Evolutionary conservation across 805 yeast genomes (phyloP), one percentile per base, ranked within the genome.

Genomic region (Metschnikowia baotianmanensis): DNA sequence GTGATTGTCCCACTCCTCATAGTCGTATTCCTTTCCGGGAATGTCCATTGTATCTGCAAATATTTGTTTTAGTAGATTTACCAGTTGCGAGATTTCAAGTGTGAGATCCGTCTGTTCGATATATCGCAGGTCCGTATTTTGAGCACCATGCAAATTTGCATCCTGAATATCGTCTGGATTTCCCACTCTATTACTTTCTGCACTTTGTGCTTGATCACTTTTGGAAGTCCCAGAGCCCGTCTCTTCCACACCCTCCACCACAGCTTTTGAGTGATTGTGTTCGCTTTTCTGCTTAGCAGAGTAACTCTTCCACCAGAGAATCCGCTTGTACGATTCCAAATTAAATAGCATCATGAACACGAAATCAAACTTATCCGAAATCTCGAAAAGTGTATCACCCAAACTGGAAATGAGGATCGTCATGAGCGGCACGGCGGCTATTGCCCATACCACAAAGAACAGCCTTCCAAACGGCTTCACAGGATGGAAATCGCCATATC

Each of bases 371-470:
- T 40, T 33, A 23, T 50, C 50, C 9, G 61, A 62, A 31, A 55
- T 36, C 22, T 58, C 57, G 56, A 74, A 66, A 6, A 80, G 50
- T 13, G 76, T 66, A 56, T 86, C 95, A 47, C 91, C 86, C 34
- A 83, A 65, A 38, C 78, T 80, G 1, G 90, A 81, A 28, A 87
- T 78, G 41, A 87, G 69, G 13, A 83, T 81, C 2, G 96, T 85
- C 95, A 88, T 87, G 37, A 87, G 67, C 1, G 96, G 96, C 17
- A 89, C 82, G 0, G 96, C 95, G 6, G 80, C 67, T 16, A 89
- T 57, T 0, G 89, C 83, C 96, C 96, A 89, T 8, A 79, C 62
- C 6, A 86, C 78, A 52, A 88, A 88, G 50, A 87, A 78, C 1
- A 83, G 75, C 30, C 83, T 64, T 1, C 95, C 95, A 5, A 84